A percentile compares a stretch with the other conserved stretches of the same genome.
Conservation (phyloP, 1,139 yeast genomes). For the Candida smagusa region DNA sequence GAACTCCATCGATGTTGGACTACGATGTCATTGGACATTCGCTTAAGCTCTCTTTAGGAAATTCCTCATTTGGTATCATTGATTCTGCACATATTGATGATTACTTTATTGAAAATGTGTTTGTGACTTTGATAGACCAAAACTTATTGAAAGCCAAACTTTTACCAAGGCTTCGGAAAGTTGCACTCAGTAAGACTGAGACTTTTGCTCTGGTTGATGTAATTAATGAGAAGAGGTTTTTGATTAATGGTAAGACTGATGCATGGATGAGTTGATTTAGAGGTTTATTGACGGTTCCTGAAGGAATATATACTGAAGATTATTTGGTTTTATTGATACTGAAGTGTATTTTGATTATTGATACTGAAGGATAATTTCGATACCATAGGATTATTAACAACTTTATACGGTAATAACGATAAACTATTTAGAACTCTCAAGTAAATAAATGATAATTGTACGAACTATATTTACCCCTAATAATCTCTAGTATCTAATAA, state of each 20-base stretch:
- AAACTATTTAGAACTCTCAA: no score
- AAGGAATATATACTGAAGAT: no score
- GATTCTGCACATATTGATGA: slow-evolving; percentile 23
- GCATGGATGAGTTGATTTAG: slow-evolving; percentile 13
- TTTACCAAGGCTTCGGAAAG: slow-evolving; percentile 38
- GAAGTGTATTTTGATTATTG: no score
- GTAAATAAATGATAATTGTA: no score
- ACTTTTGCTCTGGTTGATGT: slow-evolving; percentile 47
- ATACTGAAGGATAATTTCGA: no score
- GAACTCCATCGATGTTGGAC: slow-evolving; percentile 25
- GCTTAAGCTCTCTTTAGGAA: slow-evolving; percentile 13
- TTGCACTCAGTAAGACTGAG: slow-evolving; percentile 48
- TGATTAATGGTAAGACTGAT: slow-evolving; percentile 10
- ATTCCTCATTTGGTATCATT: slow-evolving; percentile 6
- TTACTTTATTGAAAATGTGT: slow-evolving; percentile 42
- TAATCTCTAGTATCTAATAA: no score
- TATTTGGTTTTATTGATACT: no score
- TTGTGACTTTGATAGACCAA: slow-evolving; percentile 50
- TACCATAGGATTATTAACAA: no score
- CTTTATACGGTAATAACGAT: no score
- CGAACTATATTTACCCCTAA: no score
- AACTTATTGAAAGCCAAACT: slow-evolving; percentile 53
- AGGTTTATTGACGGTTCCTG: no score
- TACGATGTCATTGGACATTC: slow-evolving; percentile 27
- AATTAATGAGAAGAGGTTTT: slow-evolving; percentile 27